phyloP scores from a whole-genome alignment of 2,329 filamentous ascomycete genomes.

The Arthrinium puccinioides region DNA sequence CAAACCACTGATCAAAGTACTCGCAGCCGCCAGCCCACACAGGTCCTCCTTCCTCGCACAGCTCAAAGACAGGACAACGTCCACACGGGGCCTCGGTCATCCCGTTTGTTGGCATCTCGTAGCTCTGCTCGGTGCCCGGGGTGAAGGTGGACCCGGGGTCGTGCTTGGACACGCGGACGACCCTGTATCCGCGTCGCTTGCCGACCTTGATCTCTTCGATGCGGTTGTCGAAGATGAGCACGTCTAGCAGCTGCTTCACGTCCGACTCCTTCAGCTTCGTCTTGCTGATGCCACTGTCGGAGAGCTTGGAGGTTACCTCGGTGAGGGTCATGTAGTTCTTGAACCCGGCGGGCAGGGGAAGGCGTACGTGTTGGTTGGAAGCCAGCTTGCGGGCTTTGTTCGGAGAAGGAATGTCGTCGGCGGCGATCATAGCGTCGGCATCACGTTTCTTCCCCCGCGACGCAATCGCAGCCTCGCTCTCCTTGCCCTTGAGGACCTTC shows the following conservation, averaged over 20 bases:
- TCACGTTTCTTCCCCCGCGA: slow-evolving; percentile 43
- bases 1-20: slow-evolving; percentile 84
- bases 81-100: slow-evolving; percentile 88
- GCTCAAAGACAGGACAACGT: slow-evolving; percentile 83
- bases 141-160: slow-evolving; percentile 16
- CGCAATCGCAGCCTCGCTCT: slow-evolving; percentile 26
- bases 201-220: slow-evolving; percentile 58
- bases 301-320: slow-evolving; percentile 70
- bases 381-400: slow-evolving; percentile 20
- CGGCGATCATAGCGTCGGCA: slow-evolving; percentile 36
- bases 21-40: slow-evolving; percentile 86
- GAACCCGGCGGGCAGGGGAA: slow-evolving; percentile 59
- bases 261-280: slow-evolving; percentile 65
- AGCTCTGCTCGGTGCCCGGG: slow-evolving; percentile 20
- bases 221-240: slow-evolving; percentile 81
- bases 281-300: slow-evolving; percentile 60
- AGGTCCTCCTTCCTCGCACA: slow-evolving; percentile 85
- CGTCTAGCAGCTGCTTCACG: slow-evolving; percentile 78
- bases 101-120: slow-evolving; percentile 53
- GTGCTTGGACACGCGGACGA: slow-evolving; percentile 39
- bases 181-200: slow-evolving; percentile 44
- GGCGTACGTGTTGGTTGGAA: slow-evolving; percentile 23
- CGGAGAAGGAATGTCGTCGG: slow-evolving; percentile 21
- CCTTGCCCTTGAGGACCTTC: slow-evolving; percentile 45
- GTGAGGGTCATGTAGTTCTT: slow-evolving; percentile 72